Evolutionary conservation across 371 early-diverging fungal species (phyloP), one percentile per base, ranked within the genome.

Genomic region (Chytridium lagenaria): DNA sequence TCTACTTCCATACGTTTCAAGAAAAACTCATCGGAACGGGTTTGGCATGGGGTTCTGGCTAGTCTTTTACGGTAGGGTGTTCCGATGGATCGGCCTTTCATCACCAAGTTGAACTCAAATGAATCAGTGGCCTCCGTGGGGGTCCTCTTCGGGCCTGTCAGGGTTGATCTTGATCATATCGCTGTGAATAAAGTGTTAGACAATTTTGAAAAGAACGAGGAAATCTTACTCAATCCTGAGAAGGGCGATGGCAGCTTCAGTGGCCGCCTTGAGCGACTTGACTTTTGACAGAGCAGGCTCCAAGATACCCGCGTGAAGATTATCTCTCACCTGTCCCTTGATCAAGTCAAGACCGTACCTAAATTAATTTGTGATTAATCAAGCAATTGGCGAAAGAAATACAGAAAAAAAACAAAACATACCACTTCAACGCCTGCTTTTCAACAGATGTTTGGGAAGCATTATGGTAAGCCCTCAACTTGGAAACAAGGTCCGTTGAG

Each of bases 201-300:
- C 49, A 36, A n/a, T n/a, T 10, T 28, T 68, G 50, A 30, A 51
- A 1, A 33, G 1, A 67, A n/a, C n/a, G n/a, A n/a, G n/a, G 40
- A 28, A 28, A 40, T 77, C 80, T 59, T 76, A 85, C 85, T 99
- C 99, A 75, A 99, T 99, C 78, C 99, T 92, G 71, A 99, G 87
- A 72, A 99, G 94, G 72, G 98, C 93, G 78, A 99, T 97, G 49
- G 99, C 99, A 57, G 99, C 99, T 84, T 99, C 99, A 44, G 99
- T 99, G 37, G 99, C 99, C 34, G 98, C 94, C 87, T 98, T 97
- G 68, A 99, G 83, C 40, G 97, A 95, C 85, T 97, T 99, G 83
- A 99, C 90, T 88, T 99, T 99, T 80, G 95, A 94, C 88, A 99
- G 94, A 64, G 98, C 95, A 36, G 99, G 99, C 83, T 99, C 99